Evolutionary conservation across 805 yeast genomes (phyloP).

Genomic region (Hyphopichia homilentoma): DNA sequence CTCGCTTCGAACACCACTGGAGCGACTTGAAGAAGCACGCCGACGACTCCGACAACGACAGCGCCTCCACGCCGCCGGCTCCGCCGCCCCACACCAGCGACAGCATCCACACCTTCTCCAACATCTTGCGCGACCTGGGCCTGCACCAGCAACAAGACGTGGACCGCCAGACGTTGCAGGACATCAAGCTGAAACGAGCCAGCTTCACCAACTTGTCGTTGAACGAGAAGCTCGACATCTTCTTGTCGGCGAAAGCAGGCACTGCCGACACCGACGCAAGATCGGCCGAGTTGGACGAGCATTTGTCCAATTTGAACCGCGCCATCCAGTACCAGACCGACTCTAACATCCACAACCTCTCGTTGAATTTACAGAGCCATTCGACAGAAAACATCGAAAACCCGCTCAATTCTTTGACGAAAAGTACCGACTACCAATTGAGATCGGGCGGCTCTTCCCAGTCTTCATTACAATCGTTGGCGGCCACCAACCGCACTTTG

Average conservation of each 20-base stretch:
- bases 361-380: constrained; percentile 23
- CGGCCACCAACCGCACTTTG: constrained; percentile 25
- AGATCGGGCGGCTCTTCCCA: constrained; percentile 36
- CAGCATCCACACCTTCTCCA: constrained; percentile 5
- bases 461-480: constrained; percentile 35
- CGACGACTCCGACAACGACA: constrained; percentile 4
- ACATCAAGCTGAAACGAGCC: constrained; percentile 18
- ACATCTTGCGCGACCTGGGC: constrained; percentile 5
- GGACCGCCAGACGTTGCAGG: constrained; percentile 12
- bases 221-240: constrained; percentile 44
- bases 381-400: constrained; percentile 17
- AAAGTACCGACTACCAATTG: constrained; percentile 20
- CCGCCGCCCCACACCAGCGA: constrained; percentile 24
- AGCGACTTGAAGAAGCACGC: constrained; percentile 1
- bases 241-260: constrained; percentile 18
- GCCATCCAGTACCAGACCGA: constrained; percentile 24
- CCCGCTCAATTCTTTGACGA: constrained; percentile 30
- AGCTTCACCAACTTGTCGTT: constrained; percentile 30
- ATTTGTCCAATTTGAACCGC: constrained; percentile 26
- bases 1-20: constrained; percentile 3
- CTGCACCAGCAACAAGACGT: constrained; percentile 10
- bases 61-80: constrained; percentile 19
- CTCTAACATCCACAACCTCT: constrained; percentile 32
- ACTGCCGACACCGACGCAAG: constrained; percentile 1
- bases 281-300: constrained; percentile 30